Base-by-base conservation (phyloP, 805 yeast species). In the Candida jianshihensis region DNA sequence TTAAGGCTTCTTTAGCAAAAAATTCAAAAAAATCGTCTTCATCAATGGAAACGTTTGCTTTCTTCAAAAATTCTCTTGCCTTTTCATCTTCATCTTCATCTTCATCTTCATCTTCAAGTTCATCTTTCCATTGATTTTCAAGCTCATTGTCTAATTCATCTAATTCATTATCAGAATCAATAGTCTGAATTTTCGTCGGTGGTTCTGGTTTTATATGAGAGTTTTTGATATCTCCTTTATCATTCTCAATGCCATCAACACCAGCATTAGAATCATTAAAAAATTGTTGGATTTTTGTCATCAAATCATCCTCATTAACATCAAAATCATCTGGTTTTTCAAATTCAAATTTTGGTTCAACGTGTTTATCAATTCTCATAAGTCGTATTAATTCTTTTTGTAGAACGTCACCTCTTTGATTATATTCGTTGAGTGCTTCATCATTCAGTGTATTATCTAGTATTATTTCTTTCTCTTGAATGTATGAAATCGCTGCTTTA, bases 21-120 rank as follows among this genome's bases (percentile, higher is more conserved):
- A 65, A 78, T 49, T 80, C 87, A 46, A 79, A 74, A 49, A 80
- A 80, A 47, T 80, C 86, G 49, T 79, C 86, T 45, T 78, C 84
- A 47, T 74, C 76, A 8, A 78, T 72, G 36, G 63, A 71, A 14
- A 65, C 51, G 10, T 59, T 59, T 34, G 63, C 64, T 1, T 48
- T 30, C n/a, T 49, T 38, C 28, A 66, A 51, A 26, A 57, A 59
- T 16, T 51, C 43, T 22, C 44, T 35, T 0, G 56, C 61, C 24
- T 47, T 50, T 11, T 47, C 47, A 26, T 59, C 56, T 5, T 43
- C 44, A 7, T 51, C 50, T 9, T 43, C 48, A 9, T 49, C 41
- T 10, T 39, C 47, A 6, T 29, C 32, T 4, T 26, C 35, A 11
- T 27, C 40, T 5, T n/a, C n/a, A n/a, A n/a, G n/a, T n/a, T n/a